These are phyloP conservation scores for Takashimella tepidaria DNA, from an alignment of 1,284 basidiomycete genomes.

Conservation along the genomic window DNA sequence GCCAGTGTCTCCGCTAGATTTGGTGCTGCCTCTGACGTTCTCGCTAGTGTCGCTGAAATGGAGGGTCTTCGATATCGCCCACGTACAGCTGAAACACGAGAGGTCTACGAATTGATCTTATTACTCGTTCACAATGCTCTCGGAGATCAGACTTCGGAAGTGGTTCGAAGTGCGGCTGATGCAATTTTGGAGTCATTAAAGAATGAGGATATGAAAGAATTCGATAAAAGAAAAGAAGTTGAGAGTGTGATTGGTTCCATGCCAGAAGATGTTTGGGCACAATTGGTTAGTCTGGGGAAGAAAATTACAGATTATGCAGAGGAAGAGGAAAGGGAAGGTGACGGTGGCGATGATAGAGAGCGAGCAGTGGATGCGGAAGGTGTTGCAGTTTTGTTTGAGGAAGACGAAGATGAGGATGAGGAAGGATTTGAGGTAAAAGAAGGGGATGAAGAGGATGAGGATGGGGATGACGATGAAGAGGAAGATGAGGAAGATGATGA, in stretches of 20 bases:
- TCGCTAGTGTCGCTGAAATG: constrained; percentile 86
- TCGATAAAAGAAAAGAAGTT: constrained; percentile 95
- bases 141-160: constrained; percentile 93
- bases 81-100: constrained; percentile 85
- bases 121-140: constrained; percentile 73
- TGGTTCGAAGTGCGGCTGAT: constrained; percentile 91
- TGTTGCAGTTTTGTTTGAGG: constrained; percentile 93
- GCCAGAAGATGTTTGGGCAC: constrained; percentile 71
- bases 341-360: constrained; percentile 63
- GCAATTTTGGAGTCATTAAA: constrained; percentile 85
- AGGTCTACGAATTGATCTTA: constrained; percentile 91
- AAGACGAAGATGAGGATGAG: constrained; percentile 81
- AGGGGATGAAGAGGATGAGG: constrained; percentile 52
- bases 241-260: constrained; percentile 72
- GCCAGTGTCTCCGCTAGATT: constrained; percentile 36
- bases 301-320: constrained; percentile 95
- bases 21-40: constrained; percentile 64
- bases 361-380: constrained; percentile 61
- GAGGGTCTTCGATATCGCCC: constrained; percentile 92
- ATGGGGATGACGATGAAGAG: constrained; percentile 57
- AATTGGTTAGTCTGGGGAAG: constrained; percentile 82
- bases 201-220: constrained; percentile 84
- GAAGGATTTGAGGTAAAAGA: constrained; percentile 63
- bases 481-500: constrained; percentile 52
- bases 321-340: constrained; percentile 64